These are phyloP conservation scores for Hypoxylon sp. DNA, from an alignment of 2,329 filamentous ascomycete species.

Conservation along the genomic window DNA sequence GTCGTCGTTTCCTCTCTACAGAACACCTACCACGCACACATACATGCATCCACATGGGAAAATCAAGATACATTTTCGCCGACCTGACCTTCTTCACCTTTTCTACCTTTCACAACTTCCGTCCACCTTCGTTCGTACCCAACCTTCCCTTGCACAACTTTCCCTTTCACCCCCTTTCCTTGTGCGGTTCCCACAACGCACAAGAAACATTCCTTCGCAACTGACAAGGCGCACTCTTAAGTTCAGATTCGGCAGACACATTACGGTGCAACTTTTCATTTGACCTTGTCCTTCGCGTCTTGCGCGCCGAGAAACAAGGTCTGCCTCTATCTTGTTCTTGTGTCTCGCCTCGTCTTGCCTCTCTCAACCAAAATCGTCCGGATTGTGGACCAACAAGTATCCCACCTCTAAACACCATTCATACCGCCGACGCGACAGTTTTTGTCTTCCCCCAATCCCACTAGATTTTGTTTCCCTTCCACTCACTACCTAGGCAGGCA, in stretches of 20 bases:
- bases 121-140: neutral
- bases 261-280: slow-evolving; percentile 33
- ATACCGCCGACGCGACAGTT: slow-evolving; percentile 9
- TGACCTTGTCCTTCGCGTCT: slow-evolving; percentile 28
- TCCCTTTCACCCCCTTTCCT: slow-evolving; percentile 12
- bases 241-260: slow-evolving; percentile 38
- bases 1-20: slow-evolving; percentile 10
- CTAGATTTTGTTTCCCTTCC: slow-evolving; percentile 9
- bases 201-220: slow-evolving; percentile 30
- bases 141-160: slow-evolving; percentile 18
- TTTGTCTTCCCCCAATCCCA: slow-evolving; percentile 2
- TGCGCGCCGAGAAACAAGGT: slow-evolving; percentile 5
- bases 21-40: neutral
- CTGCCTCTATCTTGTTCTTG: slow-evolving; percentile 9
- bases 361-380: slow-evolving; percentile 8
- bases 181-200: slow-evolving; percentile 19
- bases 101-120: neutral
- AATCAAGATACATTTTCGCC: neutral
- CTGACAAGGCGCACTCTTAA: slow-evolving; percentile 21
- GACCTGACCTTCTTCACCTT: slow-evolving; percentile 7
- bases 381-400: neutral
- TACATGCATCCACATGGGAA: neutral
- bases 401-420: slow-evolving; percentile 1
- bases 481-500: slow-evolving; percentile 5
- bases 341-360: slow-evolving; percentile 19